These are phyloP conservation scores for Silene vulgaris DNA, from an alignment of 179 eudicot species.

Conservation along the genomic window DNA sequence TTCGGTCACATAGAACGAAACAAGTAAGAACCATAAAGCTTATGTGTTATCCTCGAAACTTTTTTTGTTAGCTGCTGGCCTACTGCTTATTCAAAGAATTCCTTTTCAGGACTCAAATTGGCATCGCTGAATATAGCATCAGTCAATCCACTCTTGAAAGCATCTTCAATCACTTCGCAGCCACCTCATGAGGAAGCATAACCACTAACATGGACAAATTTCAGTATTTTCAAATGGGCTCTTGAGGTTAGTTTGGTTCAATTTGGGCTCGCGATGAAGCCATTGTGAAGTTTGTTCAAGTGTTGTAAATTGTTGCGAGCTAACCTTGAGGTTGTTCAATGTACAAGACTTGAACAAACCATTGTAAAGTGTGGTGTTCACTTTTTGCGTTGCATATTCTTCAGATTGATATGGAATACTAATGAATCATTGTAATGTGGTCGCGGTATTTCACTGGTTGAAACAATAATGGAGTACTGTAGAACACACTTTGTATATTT, in stretches of 20 bases:
- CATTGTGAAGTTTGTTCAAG: slow-evolving; percentile 8
- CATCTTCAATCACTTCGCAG: slow-evolving; percentile 91
- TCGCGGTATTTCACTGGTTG: not conserved
- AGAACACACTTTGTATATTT: not conserved
- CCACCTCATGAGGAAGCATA: slow-evolving; percentile 43
- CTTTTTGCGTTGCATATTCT: not conserved
- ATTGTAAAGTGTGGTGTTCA: too few species aligned
- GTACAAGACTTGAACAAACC: too few species aligned
- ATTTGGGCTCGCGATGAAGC: not conserved
- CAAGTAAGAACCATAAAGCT: slow-evolving; percentile 40
- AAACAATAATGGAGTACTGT: not conserved
- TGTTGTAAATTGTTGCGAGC: not conserved
- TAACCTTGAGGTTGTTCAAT: too few species aligned
- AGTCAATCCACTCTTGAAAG: slow-evolving; percentile 98
- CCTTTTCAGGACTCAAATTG: slow-evolving; percentile 49
- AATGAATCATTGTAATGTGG: too few species aligned
- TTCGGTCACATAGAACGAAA: slow-evolving; percentile 90
- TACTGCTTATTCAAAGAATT: slow-evolving; percentile 8
- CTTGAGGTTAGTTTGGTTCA: not conserved
- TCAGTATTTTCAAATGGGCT: not conserved
- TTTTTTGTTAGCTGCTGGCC: slow-evolving; percentile 1
- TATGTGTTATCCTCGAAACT: slow-evolving; percentile 4
- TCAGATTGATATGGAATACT: not conserved
- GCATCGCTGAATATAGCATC: slow-evolving; percentile 89
- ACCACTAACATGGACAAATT: not conserved